phyloP scores from a whole-genome alignment of 2,329 filamentous ascomycete genomes.

The Aureobasidium sp. region DNA sequence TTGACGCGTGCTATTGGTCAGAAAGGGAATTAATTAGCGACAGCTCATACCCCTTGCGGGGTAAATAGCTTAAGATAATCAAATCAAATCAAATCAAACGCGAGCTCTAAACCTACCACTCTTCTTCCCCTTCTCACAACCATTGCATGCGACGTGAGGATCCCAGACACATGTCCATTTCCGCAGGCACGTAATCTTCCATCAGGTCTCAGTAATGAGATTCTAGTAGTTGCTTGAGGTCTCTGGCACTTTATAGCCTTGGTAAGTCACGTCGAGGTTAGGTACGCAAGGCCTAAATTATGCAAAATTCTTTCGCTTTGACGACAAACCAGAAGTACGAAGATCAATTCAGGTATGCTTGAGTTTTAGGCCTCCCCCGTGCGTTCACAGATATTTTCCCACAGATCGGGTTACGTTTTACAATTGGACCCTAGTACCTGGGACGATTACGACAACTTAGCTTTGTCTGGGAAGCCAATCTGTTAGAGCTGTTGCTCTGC shows the following conservation, averaged over 20 bases:
- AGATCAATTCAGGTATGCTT: not conserved
- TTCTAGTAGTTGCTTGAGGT: too few relatives aligned
- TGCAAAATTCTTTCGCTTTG: not conserved
- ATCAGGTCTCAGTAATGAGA: too few relatives aligned
- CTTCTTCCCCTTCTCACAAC: too few relatives aligned
- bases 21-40: too few relatives aligned
- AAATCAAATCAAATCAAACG: too few relatives aligned
- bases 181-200: too few relatives aligned
- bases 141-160: too few relatives aligned
- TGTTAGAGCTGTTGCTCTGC: not conserved
- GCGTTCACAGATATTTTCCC: not conserved
- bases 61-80: too few relatives aligned
- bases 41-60: too few relatives aligned
- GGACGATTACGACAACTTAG: not conserved
- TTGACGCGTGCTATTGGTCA: too few relatives aligned
- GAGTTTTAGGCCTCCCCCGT: conserved; percentile 11
- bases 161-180: too few relatives aligned
- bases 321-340: not conserved
- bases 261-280: not conserved
- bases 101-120: conserved; percentile 10
- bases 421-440: not conserved
- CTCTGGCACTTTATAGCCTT: not conserved
- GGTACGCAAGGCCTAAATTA: not conserved
- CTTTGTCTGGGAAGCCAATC: not conserved
- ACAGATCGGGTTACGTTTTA: not conserved